Conservation (phyloP, 768 basidiomycete genomes). For the Leccinum boreale region DNA sequence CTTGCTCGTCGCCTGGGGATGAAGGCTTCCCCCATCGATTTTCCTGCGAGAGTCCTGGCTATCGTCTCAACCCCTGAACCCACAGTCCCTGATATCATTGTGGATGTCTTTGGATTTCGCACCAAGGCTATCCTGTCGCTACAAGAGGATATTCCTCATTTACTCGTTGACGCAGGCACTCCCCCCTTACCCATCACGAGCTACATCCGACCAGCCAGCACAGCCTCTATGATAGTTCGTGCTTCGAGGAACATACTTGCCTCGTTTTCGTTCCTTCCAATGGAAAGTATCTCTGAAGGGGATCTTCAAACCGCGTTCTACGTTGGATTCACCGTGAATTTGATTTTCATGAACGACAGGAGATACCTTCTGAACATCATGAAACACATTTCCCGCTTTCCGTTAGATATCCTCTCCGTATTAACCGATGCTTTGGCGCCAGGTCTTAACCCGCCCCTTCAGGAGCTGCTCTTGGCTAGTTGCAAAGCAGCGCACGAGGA, state of each 20-base stretch:
- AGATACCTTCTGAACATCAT: constrained; percentile 33
- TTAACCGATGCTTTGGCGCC: constrained; percentile 38
- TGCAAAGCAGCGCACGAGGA: constrained; percentile 32
- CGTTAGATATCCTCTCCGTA: constrained; percentile 44
- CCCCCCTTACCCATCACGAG: constrained; percentile 13
- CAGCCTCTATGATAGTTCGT: constrained; percentile 38
- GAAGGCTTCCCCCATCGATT: constrained; percentile 50
- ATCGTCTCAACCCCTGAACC: constrained; percentile 42
- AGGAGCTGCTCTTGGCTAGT: constrained; percentile 26
- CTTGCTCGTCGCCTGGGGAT: constrained; percentile 52
- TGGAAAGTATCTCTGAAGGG: constrained; percentile 27
- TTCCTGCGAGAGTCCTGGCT: constrained; percentile 54
- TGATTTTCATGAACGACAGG: constrained; percentile 36
- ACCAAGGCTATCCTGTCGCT: constrained; percentile 33
- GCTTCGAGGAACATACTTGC: constrained; percentile 39
- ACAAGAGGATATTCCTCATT: constrained; percentile 33
- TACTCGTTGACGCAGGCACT: constrained; percentile 28
- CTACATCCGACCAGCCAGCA: constrained; percentile 29
- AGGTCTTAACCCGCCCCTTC: constrained; percentile 23
- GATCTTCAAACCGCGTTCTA: constrained; percentile 34
- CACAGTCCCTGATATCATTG: constrained; percentile 35
- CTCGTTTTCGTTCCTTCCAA: constrained; percentile 26
- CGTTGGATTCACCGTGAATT: constrained; percentile 36
- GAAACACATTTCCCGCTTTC: constrained; percentile 31
- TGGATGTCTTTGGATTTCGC: constrained; percentile 48